These are phyloP conservation scores for Chiua sp. DNA, from an alignment of 1,284 basidiomycete genomes.

Conservation along the genomic window DNA sequence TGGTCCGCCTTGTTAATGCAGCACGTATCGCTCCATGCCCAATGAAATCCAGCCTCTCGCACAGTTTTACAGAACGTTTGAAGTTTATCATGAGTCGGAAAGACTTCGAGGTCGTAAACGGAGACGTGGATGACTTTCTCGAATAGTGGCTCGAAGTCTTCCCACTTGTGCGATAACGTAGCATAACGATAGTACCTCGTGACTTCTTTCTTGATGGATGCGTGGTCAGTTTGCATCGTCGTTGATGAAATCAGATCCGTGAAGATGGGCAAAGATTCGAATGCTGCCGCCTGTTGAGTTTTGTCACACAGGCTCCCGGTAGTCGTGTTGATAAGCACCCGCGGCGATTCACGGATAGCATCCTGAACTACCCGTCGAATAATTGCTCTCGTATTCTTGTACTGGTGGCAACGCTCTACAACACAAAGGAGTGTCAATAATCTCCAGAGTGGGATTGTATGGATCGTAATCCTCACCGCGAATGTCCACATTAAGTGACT, in stretches of 20 bases:
- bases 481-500: neutral
- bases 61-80: neutral
- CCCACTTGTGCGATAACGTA: no score
- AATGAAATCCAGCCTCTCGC: no score
- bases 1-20: no score
- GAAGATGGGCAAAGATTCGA: neutral
- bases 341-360: no score
- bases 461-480: neutral
- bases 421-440: neutral
- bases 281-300: no score
- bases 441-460: rapidly evolving
- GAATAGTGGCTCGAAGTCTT: no score
- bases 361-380: neutral
- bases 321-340: no score
- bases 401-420: neutral
- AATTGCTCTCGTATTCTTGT: neutral
- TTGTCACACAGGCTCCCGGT: no score
- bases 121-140: no score
- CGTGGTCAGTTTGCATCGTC: neutral
- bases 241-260: neutral
- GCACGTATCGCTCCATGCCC: no score
- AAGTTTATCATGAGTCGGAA: neutral
- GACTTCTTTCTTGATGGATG: no score
- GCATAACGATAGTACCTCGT: no score
- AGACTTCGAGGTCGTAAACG: neutral